Base-by-base conservation (phyloP, 495 filamentous ascomycete genomes). In the Penicillium bialowiezense region DNA sequence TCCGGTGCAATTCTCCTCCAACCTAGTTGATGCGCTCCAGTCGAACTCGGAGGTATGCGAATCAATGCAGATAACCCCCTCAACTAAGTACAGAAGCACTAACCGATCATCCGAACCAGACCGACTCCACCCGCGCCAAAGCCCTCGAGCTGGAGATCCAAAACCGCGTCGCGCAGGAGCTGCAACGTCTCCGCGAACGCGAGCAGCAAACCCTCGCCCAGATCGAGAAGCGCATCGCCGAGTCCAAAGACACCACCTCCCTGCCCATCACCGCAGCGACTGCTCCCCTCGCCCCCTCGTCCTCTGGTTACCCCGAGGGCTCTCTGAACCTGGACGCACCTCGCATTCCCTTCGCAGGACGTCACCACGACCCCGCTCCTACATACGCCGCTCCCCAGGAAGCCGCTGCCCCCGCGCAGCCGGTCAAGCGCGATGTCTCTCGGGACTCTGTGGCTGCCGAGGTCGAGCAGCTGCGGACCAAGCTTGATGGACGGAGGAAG, bases 61-160 rank as follows among this genome's bases (percentile, higher is more conserved):
- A 41, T 32, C 51, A 38, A 45, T 21, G 20, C 39, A 35, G 26
- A 37, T 37, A 54, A 41, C 21, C 20, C 51, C 12, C 28, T 29
- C 26, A 48, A 20, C n/a, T 29, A 58, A 42, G 41, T 55, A 20
- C 29, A 8, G 31, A 59, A 23, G n/a, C n/a, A n/a, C n/a, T n/a
- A 42, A 17, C 53, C 47, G 38, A 58, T 42, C 41, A 44, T 57
- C 18, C 20, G 36, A 39, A 42, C 50, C 69, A 96, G 90, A 89
- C 85, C 68, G 90, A 98, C 73, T 81, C 85, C 39, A 89, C 89
- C 52, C 91, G 93, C 60, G 75, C 84, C 57, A 88, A 88, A 69
- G 69, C 82, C 69, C 71, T 90, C 64, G 93, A 98, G 69, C 83
- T 95, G 50, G 83, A 89, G 54, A 87, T 97, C 63, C 90, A 97